These are phyloP conservation scores for Codiaeum variegatum DNA, from an alignment of 441 rosid genomes.

Conservation along the genomic window DNA sequence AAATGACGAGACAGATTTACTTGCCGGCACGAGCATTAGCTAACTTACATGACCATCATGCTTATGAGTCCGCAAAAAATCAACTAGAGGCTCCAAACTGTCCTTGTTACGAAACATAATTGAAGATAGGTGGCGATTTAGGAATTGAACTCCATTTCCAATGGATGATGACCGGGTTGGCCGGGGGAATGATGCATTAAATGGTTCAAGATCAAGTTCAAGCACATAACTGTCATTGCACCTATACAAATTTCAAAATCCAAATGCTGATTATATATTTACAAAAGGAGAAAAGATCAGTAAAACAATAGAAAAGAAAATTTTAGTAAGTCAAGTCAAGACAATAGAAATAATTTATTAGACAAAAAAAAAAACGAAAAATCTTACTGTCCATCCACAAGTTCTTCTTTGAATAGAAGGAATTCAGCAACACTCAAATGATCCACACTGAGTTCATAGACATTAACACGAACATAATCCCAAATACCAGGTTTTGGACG, in stretches of 20 bases:
- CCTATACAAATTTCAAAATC: conserved; percentile 23
- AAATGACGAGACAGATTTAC: neutral
- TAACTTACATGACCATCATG: conserved; percentile 65
- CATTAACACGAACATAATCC: conserved; percentile 79
- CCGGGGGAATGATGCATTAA: conserved; percentile 65
- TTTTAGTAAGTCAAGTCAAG: neutral
- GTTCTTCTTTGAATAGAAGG: conserved; percentile 71
- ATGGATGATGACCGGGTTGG: conserved; percentile 72
- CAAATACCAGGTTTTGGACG: conserved; percentile 85
- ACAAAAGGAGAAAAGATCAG: neutral
- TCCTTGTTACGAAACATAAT: conserved; percentile 74
- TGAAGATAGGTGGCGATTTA: conserved; percentile 83
- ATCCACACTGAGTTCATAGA: conserved; percentile 64
- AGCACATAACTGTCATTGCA: conserved; percentile 37
- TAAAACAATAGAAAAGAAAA: neutral
- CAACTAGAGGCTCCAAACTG: conserved; percentile 67
- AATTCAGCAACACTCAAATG: conserved; percentile 62
- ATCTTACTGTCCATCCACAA: conserved; percentile 51
- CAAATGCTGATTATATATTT: neutral
- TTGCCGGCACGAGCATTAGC: neutral
- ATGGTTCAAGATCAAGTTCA: conserved; percentile 83
- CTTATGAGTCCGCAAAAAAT: conserved; percentile 59
- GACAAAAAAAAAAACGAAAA: neutral
- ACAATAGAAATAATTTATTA: neutral
- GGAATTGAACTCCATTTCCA: conserved; percentile 84